Percentiles rank a stretch among this genome's conserved stretches.
Evolutionary conservation across 2,329 filamentous ascomycete species (phyloP).

Genomic region (Sporothrix brasiliensis): DNA sequence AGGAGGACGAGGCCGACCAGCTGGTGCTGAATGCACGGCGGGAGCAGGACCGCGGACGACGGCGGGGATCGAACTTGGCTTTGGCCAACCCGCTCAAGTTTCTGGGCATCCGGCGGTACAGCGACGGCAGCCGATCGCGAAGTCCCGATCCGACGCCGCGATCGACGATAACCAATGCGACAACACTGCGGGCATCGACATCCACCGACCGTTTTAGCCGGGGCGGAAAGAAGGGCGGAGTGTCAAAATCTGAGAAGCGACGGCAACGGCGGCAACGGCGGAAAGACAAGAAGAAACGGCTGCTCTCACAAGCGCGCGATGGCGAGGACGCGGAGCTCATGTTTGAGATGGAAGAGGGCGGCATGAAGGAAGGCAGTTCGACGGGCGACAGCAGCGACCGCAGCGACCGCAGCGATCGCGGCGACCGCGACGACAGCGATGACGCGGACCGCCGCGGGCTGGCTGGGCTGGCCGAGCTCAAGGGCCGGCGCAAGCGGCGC

Average conservation of each 20-base stretch:
- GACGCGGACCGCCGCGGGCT: constrained; percentile 61
- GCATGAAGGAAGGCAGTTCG: constrained; percentile 66
- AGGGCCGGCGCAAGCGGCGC: constrained; percentile 39
- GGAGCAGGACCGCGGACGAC: constrained; percentile 54
- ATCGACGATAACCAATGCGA: constrained; percentile 6
- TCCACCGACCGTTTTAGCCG: constrained; percentile 23
- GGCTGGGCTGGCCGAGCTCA: constrained; percentile 52
- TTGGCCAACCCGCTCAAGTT: constrained; percentile 54
- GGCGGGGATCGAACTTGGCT: constrained; percentile 51
- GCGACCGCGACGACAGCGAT: constrained; percentile 63
- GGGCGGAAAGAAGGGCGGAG: not conserved
- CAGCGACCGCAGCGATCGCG: constrained; percentile 60
- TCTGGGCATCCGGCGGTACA: constrained; percentile 46
- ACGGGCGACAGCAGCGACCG: constrained; percentile 65
- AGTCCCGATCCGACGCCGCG: constrained; percentile 19
- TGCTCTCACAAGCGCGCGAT: constrained; percentile 57
- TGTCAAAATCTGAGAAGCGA: constrained; percentile 43
- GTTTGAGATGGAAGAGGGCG: constrained; percentile 89
- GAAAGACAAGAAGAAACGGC: constrained; percentile 56
- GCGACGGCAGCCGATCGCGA: constrained; percentile 42
- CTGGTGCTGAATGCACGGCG: constrained; percentile 58
- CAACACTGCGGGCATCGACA: constrained; percentile 47
- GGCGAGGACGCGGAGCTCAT: constrained; percentile 76
- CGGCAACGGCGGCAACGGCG: constrained; percentile 54
- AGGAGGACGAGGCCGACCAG: constrained; percentile 72